phyloP scores from a whole-genome alignment of 768 basidiomycete genomes.

The Termitomyces heimii region DNA sequence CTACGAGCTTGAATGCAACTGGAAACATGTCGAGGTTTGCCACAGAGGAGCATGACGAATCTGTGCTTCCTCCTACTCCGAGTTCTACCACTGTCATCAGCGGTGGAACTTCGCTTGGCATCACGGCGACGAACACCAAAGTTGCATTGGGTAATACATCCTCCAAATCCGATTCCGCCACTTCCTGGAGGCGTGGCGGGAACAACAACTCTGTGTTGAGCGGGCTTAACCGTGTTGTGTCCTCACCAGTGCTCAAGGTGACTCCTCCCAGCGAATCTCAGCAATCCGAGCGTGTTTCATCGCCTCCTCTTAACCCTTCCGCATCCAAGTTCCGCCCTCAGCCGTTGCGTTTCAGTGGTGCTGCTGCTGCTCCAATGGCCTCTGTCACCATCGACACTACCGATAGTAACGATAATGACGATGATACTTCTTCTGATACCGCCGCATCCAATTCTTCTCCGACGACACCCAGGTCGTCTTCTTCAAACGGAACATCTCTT shows the following conservation, averaged over 20 bases:
- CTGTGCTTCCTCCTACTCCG: conserved; percentile 48
- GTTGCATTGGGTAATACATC: conserved; percentile 29
- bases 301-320: conserved; percentile 46
- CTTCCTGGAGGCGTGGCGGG: conserved; percentile 77
- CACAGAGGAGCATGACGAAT: conserved; percentile 37
- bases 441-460: conserved; percentile 56
- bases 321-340: conserved; percentile 12
- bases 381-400: conserved; percentile 51
- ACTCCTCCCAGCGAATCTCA: conserved; percentile 58
- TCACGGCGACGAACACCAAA: conserved; percentile 32
- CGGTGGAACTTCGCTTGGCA: conserved; percentile 67
- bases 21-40: conserved; percentile 25
- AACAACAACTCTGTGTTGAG: conserved; percentile 68
- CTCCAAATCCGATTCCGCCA: conserved; percentile 78
- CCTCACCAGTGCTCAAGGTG: conserved; percentile 65
- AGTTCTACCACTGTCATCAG: conserved; percentile 63
- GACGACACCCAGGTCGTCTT: conserved; percentile 67
- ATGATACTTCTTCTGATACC: conserved; percentile 53
- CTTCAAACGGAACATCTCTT: conserved; percentile 56
- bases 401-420: conserved; percentile 48
- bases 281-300: conserved; percentile 45
- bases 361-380: conserved; percentile 47
- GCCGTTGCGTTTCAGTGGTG: conserved; percentile 40
- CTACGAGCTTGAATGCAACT: conserved; percentile 35
- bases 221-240: conserved; percentile 50